These are phyloP conservation scores for Neofusicoccum kwambonambiense DNA, from an alignment of 2,329 filamentous ascomycete species.

Conservation along the genomic window DNA sequence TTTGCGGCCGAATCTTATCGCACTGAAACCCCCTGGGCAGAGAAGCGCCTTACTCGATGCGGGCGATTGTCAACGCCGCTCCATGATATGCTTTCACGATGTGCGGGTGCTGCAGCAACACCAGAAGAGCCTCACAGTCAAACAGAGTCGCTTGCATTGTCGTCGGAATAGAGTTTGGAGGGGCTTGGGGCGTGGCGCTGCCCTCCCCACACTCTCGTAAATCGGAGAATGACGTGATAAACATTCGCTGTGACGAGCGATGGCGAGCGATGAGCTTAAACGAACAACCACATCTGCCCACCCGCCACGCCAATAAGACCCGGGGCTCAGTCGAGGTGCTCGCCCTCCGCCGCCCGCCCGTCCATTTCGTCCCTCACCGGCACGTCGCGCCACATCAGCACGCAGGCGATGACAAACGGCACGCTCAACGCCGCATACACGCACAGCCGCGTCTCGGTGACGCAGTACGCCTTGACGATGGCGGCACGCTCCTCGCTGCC, in stretches of 20 bases:
- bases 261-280: neutral
- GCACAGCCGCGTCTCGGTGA: constrained; percentile 33
- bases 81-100: no score
- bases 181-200: neutral
- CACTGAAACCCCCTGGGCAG: no score
- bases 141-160: neutral
- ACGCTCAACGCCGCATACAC: constrained; percentile 35
- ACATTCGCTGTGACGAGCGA: neutral
- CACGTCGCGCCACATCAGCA: constrained; percentile 4
- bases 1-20: no score
- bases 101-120: no score
- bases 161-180: neutral
- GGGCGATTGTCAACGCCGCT: no score
- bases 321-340: neutral
- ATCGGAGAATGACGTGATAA: neutral
- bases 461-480: constrained; percentile 31
- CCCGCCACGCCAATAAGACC: no score
- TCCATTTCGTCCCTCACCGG: constrained; percentile 4
- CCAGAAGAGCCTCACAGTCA: neutral
- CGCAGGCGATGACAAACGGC: constrained; percentile 16
- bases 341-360: neutral
- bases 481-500: constrained; percentile 48
- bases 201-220: neutral
- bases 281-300: neutral
- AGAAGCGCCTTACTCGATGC: no score